A percentile compares a stretch with the other conserved stretches of the same genome.
phyloP scores from a whole-genome alignment of 345 rosid species.

The Hypericum androsaemum region DNA sequence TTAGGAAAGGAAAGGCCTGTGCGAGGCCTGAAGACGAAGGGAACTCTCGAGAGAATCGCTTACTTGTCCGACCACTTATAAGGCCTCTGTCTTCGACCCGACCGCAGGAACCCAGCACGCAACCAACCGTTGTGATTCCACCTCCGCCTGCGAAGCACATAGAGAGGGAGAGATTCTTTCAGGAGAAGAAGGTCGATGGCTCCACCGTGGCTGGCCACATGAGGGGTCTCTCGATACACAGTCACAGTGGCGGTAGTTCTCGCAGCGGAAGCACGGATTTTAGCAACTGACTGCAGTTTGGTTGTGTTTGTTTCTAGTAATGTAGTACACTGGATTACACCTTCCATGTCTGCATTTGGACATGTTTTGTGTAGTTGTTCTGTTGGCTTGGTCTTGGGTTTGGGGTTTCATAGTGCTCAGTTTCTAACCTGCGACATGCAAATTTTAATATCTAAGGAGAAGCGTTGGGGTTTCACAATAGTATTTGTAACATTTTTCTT shows the following conservation, averaged over 20 bases:
- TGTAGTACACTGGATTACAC: too few species aligned
- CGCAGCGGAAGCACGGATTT: slow-evolving; percentile 65
- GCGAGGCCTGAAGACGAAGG: slow-evolving; percentile 78
- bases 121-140: slow-evolving; percentile 56
- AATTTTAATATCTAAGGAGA: too few species aligned
- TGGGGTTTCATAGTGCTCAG: too few species aligned
- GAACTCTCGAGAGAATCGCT: slow-evolving; percentile 22
- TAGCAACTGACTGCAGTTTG: slow-evolving; percentile 25
- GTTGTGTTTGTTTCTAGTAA: too few species aligned
- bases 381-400: too few species aligned
- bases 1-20: slow-evolving; percentile 80
- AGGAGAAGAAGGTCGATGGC: slow-evolving; percentile 70
- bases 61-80: slow-evolving; percentile 59
- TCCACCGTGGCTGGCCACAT: slow-evolving; percentile 46
- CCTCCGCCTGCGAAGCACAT: slow-evolving; percentile 90
- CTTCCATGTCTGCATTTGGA: too few species aligned
- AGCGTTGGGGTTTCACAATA: too few species aligned
- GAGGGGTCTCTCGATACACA: slow-evolving; percentile 72
- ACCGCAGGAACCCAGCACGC: slow-evolving; percentile 26
- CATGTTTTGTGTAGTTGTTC: too few species aligned
- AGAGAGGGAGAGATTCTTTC: slow-evolving; percentile 87
- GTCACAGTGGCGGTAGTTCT: slow-evolving; percentile 77
- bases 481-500: too few species aligned
- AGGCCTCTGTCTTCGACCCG: slow-evolving; percentile 45
- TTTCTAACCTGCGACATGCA: too few species aligned